A percentile compares a stretch with the other conserved stretches of the same genome.
These are phyloP conservation scores for Saksenaea vasiformis DNA, from an alignment of 371 early-diverging fungal species.

Conservation along the genomic window DNA sequence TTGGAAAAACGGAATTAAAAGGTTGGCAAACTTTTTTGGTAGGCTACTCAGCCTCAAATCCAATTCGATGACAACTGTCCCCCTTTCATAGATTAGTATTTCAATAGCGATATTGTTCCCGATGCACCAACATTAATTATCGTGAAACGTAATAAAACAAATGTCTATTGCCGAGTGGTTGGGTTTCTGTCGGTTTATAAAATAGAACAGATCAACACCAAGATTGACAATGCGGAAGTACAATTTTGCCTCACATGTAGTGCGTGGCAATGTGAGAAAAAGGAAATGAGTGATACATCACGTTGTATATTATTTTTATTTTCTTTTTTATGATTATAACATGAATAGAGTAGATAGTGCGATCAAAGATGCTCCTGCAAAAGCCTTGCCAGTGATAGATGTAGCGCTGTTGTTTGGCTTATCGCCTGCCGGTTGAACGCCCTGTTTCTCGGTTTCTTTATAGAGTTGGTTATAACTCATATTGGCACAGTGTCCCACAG, in stretches of 20 bases:
- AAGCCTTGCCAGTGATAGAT: not conserved
- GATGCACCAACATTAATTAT: not conserved
- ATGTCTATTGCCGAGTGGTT: not conserved
- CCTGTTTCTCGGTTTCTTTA: conserved; percentile 13
- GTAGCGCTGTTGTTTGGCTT: not conserved
- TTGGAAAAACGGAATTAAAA: not conserved
- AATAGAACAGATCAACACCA: not conserved
- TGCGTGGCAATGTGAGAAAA: not conserved
- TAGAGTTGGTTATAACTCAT: conserved; percentile 12
- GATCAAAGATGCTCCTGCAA: not conserved
- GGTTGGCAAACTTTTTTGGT: not conserved
- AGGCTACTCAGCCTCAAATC: not conserved
- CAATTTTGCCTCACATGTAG: not conserved
- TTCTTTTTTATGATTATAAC: not conserved
- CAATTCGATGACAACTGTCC: too few species aligned
- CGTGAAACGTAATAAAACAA: conserved; percentile 1
- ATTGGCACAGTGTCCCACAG: conserved; percentile 20
- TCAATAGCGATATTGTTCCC: not conserved
- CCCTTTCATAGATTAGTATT: too few species aligned
- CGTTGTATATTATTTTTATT: not conserved
- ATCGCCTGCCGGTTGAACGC: not conserved
- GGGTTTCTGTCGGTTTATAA: too few species aligned
- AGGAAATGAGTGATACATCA: not conserved
- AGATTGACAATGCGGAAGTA: not conserved
- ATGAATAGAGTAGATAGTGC: not conserved